These are phyloP conservation scores for Lactarius sp. DNA, from an alignment of 768 basidiomycete genomes.

Conservation along the genomic window DNA sequence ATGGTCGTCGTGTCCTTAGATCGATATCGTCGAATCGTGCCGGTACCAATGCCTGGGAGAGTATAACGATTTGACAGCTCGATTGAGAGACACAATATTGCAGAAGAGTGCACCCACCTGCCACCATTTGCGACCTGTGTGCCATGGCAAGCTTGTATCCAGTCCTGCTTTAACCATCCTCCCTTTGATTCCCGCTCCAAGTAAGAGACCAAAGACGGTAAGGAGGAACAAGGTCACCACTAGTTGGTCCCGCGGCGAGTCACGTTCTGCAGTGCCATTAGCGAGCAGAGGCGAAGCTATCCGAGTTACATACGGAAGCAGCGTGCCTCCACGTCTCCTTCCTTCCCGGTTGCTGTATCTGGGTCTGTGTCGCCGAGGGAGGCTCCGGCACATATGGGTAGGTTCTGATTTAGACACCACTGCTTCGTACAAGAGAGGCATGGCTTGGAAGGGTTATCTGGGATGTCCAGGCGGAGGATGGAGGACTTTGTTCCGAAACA, in stretches of 20 bases:
- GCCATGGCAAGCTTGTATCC: conserved; percentile 58
- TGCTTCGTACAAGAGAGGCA: conserved; percentile 92
- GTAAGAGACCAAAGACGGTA: conserved; percentile 78
- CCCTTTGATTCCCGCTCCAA: conserved; percentile 80
- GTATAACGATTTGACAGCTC: conserved; percentile 18
- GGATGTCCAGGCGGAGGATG: conserved; percentile 73
- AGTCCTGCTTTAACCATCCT: conserved; percentile 77
- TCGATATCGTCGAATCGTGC: conserved; percentile 18
- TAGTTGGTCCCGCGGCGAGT: conserved; percentile 92
- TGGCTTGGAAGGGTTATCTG: conserved; percentile 83
- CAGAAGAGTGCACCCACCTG: conserved; percentile 44
- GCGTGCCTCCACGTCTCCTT: conserved; percentile 92
- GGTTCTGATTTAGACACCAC: conserved; percentile 91
- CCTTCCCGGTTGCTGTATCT: conserved; percentile 90
- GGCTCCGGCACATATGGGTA: conserved; percentile 77
- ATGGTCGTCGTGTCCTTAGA: conserved; percentile 1
- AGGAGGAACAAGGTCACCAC: conserved; percentile 89
- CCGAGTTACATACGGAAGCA: conserved; percentile 74
- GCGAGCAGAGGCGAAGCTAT: conserved; percentile 5
- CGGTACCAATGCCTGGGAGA: conserved; percentile 16
- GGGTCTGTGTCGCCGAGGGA: conserved; percentile 82
- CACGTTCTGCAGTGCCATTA: conserved; percentile 59
- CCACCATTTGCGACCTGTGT: conserved; percentile 71
- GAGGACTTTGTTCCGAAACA: conserved; percentile 86
- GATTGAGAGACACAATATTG: conserved; percentile 4